Evolutionary conservation across 495 filamentous ascomycete species (phyloP).

Genomic region (Podospora bellae-mahoneyi): DNA sequence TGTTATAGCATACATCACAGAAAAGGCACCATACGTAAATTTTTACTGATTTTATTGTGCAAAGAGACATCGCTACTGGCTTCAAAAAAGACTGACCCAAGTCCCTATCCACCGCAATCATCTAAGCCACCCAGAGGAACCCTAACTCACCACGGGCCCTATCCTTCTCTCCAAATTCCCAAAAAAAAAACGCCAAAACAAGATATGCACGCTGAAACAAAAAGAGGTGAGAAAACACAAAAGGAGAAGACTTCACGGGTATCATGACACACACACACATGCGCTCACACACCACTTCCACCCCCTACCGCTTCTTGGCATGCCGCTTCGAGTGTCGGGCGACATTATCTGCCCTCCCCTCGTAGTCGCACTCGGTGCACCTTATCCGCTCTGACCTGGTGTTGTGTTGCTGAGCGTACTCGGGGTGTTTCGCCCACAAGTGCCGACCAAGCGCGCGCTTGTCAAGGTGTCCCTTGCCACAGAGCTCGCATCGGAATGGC

Average conservation of each 20-base stretch:
- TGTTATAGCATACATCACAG: no score
- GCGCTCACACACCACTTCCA: background rate
- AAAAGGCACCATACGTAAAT: background rate
- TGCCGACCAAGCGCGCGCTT: constrained; percentile 26
- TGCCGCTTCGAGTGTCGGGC: constrained; percentile 21
- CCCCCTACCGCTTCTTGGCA: background rate
- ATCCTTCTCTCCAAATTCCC: background rate
- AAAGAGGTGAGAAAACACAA: background rate
- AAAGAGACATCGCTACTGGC: background rate
- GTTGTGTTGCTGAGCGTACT: constrained; percentile 14
- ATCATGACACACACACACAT: background rate
- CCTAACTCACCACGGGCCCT: background rate
- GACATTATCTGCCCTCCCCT: constrained; percentile 25
- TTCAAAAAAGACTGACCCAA: background rate
- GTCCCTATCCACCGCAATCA: constrained; percentile 4
- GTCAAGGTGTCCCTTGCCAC: constrained; percentile 24
- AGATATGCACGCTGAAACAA: background rate
- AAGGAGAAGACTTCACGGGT: background rate
- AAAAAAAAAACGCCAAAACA: background rate
- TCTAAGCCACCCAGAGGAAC: background rate
- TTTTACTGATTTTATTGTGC: constrained; percentile 5
- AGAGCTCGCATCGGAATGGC: constrained; percentile 22
- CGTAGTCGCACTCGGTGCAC: constrained; percentile 23
- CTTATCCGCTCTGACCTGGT: constrained; percentile 17
- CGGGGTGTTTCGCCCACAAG: constrained; percentile 24